phyloP scores from a whole-genome alignment of 2,329 filamentous ascomycete species.

The Juglanconis oblonga region DNA sequence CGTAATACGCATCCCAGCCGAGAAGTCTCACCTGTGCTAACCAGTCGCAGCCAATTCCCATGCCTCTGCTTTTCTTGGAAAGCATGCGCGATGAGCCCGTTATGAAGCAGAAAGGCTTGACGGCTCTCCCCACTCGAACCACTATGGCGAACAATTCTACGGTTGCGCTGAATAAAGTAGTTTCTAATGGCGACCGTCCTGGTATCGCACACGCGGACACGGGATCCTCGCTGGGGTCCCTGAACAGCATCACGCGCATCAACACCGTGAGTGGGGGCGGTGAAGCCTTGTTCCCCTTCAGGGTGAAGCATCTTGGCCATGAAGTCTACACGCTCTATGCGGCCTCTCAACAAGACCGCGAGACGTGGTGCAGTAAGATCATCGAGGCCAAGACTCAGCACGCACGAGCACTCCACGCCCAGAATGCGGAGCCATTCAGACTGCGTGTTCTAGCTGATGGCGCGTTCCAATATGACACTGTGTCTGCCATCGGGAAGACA shows the following conservation, averaged over 20 bases:
- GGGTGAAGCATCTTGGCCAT: conserved; percentile 90
- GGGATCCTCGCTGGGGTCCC: conserved; percentile 59
- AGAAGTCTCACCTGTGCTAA: conserved; percentile 23
- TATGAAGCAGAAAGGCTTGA: conserved; percentile 75
- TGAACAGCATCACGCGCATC: conserved; percentile 37
- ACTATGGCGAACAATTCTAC: conserved; percentile 55
- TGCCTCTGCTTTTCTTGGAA: conserved; percentile 91
- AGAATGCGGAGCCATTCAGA: conserved; percentile 94
- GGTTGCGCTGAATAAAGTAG: conserved; percentile 55
- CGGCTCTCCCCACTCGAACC: conserved; percentile 57
- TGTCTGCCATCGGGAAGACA: conserved; percentile 57
- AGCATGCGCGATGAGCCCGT: conserved; percentile 90
- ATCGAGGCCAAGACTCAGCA: conserved; percentile 93
- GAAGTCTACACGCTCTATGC: conserved; percentile 92
- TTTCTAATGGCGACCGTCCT: conserved; percentile 51
- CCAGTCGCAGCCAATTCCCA: conserved; percentile 71
- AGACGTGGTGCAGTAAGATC: conserved; percentile 91
- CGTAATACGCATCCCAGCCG: neutral
- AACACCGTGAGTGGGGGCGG: conserved; percentile 54
- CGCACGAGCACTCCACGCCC: conserved; percentile 80
- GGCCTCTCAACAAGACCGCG: conserved; percentile 67
- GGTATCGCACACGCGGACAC: conserved; percentile 68
- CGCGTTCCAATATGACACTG: conserved; percentile 77
- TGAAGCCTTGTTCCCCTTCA: conserved; percentile 90
- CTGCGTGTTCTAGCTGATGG: conserved; percentile 89